Base-by-base conservation (phyloP, 1,139 yeast species). In the Magnusiomyces tetraspermus region DNA sequence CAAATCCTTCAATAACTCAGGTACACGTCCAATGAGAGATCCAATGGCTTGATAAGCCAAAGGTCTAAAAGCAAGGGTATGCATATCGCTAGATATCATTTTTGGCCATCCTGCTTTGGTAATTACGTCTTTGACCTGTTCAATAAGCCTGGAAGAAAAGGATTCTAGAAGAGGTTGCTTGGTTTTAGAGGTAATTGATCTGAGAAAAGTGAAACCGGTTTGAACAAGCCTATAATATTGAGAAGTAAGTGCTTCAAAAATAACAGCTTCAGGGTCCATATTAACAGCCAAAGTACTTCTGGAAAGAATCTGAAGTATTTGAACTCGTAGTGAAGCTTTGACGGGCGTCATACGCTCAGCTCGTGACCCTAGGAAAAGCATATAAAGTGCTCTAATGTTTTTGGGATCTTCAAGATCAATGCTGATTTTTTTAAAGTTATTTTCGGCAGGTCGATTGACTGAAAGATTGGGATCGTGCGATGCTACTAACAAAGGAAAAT, bases 11-110 rank as follows among this genome's bases (percentile, higher is more conserved):
- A 83, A 65, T 19, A 81, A 67, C 0, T 64, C 63, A 0, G 81
- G 75, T 31, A 76, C 74, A 22, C 79, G 72, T 52, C 76, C 75
- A 48, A 86, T 66, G 13, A 87, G 71, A 41, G 79, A 76, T 1
- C 95, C 92, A 47, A 89, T 67, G 0, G 94, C 82, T 63, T 87
- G 96, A 62, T 87, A 89, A 57, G 85, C 87, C 31, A 76, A 70
- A 60, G 78, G 76, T 58, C 95, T 76, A 56, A 80, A 76, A 2
- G 64, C 59, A 1, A 74, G 57, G 17, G 56, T 58, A 23, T 59
- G 60, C 2, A 58, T 48, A 3, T 70, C 59, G 1, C 69, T 56
- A 53, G 52, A 36, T 10, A 49, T 50, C 37, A 61, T 50, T 15
- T 58, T 55, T 5, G 72, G 72, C 72, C 71, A 69, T 13, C 72